These are phyloP conservation scores for Scheffersomyces segobiensis DNA, from an alignment of 1,139 yeast species.

Conservation along the genomic window DNA sequence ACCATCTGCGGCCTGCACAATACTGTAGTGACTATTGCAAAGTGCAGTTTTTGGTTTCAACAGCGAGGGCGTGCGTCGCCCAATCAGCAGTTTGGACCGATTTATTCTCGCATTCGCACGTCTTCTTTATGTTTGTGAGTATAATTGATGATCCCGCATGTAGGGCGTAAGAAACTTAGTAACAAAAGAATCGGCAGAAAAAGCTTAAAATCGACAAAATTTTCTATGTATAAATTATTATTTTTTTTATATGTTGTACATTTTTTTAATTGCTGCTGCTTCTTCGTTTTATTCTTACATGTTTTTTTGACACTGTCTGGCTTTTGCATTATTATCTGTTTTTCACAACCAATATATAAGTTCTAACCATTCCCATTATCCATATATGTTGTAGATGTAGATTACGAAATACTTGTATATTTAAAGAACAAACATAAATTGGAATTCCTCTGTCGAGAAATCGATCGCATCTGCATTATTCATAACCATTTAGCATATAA, in stretches of 20 bases:
- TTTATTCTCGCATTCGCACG: not conserved
- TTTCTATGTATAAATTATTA: not conserved
- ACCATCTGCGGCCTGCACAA: not conserved
- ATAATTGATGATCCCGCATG: not conserved
- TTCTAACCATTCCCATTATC: not conserved
- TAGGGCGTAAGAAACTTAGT: not conserved
- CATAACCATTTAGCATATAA: not conserved
- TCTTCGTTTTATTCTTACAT: not conserved
- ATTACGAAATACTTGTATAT: not conserved
- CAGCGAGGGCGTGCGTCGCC: not conserved
- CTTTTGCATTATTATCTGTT: not conserved
- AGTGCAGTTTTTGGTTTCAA: not conserved
- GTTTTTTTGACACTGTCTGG: not conserved
- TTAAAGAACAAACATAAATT: not conserved
- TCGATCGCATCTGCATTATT: not conserved
- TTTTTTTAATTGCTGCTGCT: not conserved
- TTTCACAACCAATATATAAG: constrained; percentile 1
- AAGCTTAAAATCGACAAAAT: not conserved
- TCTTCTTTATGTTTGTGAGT: not conserved
- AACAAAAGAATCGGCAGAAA: not conserved
- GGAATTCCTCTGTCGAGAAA: not conserved
- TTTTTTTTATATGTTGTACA: not conserved
- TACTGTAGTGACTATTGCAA: not conserved
- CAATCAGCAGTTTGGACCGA: not conserved
- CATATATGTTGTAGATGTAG: not conserved